Base-by-base conservation (phyloP, 2,329 filamentous ascomycete genomes). In the Colletotrichum gigasporum region DNA sequence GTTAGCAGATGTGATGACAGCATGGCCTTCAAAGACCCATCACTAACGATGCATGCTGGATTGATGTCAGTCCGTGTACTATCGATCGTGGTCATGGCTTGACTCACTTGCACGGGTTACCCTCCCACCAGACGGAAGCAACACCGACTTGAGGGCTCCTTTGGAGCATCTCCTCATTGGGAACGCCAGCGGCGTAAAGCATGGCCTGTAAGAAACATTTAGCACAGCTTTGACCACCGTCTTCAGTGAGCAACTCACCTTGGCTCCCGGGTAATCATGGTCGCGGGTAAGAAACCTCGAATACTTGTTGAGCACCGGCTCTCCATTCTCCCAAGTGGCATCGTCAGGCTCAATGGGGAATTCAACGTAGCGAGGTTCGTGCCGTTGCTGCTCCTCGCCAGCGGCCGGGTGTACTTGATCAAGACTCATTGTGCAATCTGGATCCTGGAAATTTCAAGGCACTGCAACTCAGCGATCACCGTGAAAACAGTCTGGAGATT, bases 61-160 rank as follows among this genome's bases (percentile, higher is more conserved):
- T 12, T 2, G 2, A 24, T 28, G 39, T 50, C 6, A 50, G 28
- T 11, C 12, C 18, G 24, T 10, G 9, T 24, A 30, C 26, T 42
- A 32, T 26, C 37, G 28, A 26, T 14, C 11, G 18, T 11, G 22
- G 34, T 48, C 16, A 18, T 6, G 11, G 4, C 26, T 9, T 8
- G 26, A 85, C 90, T 80, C 78, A 92, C 90, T 97, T 97, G 88
- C 94, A 97, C 34, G 95, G 93, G 75, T 97, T 97, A 24, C 95
- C 95, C 79, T 97, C 94, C 94, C 94, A 98, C 94, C 94, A 97
- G 4, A 97, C 92, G 4, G 91, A 93, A 5, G 94, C 91, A 73
- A 97, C 88, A 61, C 95, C 95, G 22, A 98, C 92, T 68, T 98
- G 95, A 9, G 95, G 93, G 54, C 91, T 91, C 60, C 87, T 94